These are phyloP conservation scores for Trametes cinnabarina DNA, from an alignment of 768 basidiomycete species.

Conservation along the genomic window DNA sequence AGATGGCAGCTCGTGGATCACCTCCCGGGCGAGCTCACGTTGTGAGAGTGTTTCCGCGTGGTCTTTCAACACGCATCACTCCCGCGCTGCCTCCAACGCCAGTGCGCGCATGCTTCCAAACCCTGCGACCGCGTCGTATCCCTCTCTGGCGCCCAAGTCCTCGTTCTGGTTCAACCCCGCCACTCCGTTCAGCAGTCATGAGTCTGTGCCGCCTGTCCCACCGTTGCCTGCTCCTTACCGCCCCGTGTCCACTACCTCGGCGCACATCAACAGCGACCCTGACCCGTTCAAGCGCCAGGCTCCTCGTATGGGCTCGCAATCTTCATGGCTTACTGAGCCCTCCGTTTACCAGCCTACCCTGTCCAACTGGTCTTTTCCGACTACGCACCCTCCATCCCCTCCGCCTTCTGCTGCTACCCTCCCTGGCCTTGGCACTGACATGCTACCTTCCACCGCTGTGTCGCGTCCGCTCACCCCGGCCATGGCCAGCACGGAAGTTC, in stretches of 20 bases:
- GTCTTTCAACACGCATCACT: slow-evolving; percentile 62
- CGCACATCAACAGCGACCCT: slow-evolving; percentile 41
- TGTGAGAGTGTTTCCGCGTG: slow-evolving; percentile 63
- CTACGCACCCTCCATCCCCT: slow-evolving; percentile 36
- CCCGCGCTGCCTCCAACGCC: slow-evolving; percentile 39
- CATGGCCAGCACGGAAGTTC: slow-evolving; percentile 56
- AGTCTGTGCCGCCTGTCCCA: slow-evolving; percentile 54
- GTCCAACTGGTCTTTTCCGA: slow-evolving; percentile 70
- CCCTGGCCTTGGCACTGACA: slow-evolving; percentile 42
- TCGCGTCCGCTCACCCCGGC: slow-evolving; percentile 53
- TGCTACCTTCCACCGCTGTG: slow-evolving; percentile 36
- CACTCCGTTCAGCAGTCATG: slow-evolving; percentile 36
- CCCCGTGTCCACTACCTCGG: slow-evolving; percentile 40
- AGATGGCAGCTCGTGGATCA: slow-evolving; percentile 81
- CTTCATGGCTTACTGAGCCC: slow-evolving; percentile 71
- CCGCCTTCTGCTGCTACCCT: slow-evolving; percentile 33
- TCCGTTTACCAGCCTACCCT: slow-evolving; percentile 55
- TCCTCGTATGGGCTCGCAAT: slow-evolving; percentile 59
- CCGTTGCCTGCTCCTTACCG: slow-evolving; percentile 59
- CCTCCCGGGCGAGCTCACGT: slow-evolving; percentile 56
- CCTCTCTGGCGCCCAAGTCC: slow-evolving; percentile 46
- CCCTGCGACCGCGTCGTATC: slow-evolving; percentile 36
- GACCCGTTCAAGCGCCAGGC: slow-evolving; percentile 64
- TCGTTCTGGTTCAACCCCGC: slow-evolving; percentile 61
- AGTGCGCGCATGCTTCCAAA: slow-evolving; percentile 26